Evolutionary conservation across 495 filamentous ascomycete genomes (phyloP), one percentile per base, ranked within the genome.

Genomic region (Thermochaetoides thermophila): DNA sequence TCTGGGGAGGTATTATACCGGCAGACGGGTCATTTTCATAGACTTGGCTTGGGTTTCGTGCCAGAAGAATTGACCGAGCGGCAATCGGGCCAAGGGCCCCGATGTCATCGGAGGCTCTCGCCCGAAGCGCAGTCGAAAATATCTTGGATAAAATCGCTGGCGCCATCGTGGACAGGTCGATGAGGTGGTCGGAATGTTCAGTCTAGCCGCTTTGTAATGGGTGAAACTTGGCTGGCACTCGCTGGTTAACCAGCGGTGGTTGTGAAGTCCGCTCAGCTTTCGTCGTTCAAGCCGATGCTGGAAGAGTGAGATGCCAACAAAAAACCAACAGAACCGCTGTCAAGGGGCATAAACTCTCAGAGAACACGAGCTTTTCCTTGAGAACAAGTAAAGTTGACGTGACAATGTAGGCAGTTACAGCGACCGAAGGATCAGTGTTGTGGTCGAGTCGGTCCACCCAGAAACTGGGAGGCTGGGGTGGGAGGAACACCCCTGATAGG

Each of bases 1-100:
- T 53, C n/a, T 61, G 47, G 1, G 83, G 76, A 26, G 64, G 55
- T 14, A 79, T 57, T 7, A 72, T 56, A 37, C 81, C 81, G 10
- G 39, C 40, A 15, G 51, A 54, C 2, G 60, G 53, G 34, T 63
- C 48, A 1, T 39, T n/a, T n/a, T n/a, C 30, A 3, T 42, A 33
- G 22, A 33, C 14, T 7, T 27, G 22, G 16, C 17, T 14, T 17
- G 37, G 47, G 23, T 59, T 49, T 13, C 60, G 59, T 26, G 48
- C 55, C 11, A 56, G 34, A 11, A 67, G 52, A 18, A 63, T 27
- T 4, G 52, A 43, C 16, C 48, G 53, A 10, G 53, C 59, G n/a
- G 43, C 51, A 2, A 67, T 45, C 4, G 63, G 63, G 0, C 63
- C 61, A 7, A 64, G 49, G 16, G 37, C 23, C 9, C 32, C 29